These are phyloP conservation scores for Barnettozyma californica DNA, from an alignment of 805 yeast species.

Conservation along the genomic window DNA sequence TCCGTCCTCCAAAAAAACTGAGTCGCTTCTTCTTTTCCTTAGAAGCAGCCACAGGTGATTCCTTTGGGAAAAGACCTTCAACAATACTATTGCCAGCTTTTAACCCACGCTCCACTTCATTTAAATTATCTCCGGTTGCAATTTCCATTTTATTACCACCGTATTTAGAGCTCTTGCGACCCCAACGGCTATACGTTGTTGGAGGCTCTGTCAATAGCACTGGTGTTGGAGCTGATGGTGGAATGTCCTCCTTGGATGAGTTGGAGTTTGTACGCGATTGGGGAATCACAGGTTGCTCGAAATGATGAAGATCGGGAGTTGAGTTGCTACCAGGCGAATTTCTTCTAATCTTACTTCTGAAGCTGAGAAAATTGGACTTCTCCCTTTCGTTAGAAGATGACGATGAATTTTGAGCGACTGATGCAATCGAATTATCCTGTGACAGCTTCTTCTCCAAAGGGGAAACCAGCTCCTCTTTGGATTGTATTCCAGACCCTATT, in stretches of 20 bases:
- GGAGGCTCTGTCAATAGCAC: slow-evolving; percentile 2
- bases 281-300: not conserved
- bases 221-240: not conserved
- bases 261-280: not conserved
- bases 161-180: slow-evolving; percentile 9
- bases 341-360: slow-evolving; percentile 4
- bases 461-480: slow-evolving; percentile 14
- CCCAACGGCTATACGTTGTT: slow-evolving; percentile 15
- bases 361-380: not conserved
- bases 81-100: not conserved
- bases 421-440: slow-evolving; percentile 11
- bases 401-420: slow-evolving; percentile 17
- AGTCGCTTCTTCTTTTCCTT: slow-evolving; percentile 20
- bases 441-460: slow-evolving; percentile 19
- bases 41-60: not conserved
- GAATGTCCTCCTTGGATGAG: not conserved
- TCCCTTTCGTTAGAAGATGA: slow-evolving; percentile 13
- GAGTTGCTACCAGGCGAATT: not conserved
- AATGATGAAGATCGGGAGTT: not conserved
- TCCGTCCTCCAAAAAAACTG: slow-evolving; percentile 11
- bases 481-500: not conserved
- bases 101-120: not conserved
- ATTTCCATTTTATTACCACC: slow-evolving; percentile 1
- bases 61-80: not conserved
- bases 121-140: not conserved